Evolutionary conservation across 768 basidiomycete genomes (phyloP).

Genomic region (Serendipita sp.): DNA sequence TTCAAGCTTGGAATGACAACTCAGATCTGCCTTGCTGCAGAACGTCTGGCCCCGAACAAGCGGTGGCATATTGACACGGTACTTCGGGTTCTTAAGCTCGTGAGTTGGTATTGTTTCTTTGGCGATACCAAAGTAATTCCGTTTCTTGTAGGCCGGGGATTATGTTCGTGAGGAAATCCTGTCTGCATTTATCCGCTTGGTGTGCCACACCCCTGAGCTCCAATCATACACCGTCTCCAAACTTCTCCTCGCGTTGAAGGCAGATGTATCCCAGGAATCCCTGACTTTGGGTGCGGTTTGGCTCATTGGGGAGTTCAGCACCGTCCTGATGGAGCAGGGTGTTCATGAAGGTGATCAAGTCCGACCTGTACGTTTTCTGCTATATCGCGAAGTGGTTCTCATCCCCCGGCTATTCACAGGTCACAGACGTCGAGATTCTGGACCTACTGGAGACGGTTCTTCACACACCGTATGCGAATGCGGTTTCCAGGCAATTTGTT

Average conservation of each 20-base stretch:
- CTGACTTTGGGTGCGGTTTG: constrained; percentile 85
- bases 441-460: constrained; percentile 76
- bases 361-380: constrained; percentile 33
- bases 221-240: constrained; percentile 91
- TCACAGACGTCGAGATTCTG: constrained; percentile 65
- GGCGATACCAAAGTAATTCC: background rate
- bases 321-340: constrained; percentile 73
- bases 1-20: constrained; percentile 98
- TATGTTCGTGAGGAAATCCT: constrained; percentile 94
- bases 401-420: constrained; percentile 24
- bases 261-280: constrained; percentile 92
- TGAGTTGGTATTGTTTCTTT: constrained; percentile 23
- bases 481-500: constrained; percentile 82
- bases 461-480: constrained; percentile 87
- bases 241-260: constrained; percentile 69
- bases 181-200: constrained; percentile 86
- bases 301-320: constrained; percentile 94
- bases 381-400: background rate
- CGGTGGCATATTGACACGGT: constrained; percentile 99
- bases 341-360: constrained; percentile 62
- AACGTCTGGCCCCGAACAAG: constrained; percentile 92
- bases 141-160: constrained; percentile 65
- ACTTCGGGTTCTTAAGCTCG: constrained; percentile 76
- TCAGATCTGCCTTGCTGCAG: constrained; percentile 88
- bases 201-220: constrained; percentile 91